Percentiles rank a stretch among this genome's conserved stretches.
phyloP scores from a whole-genome alignment of 129 eudicot species.

The Flaveria robusta region DNA sequence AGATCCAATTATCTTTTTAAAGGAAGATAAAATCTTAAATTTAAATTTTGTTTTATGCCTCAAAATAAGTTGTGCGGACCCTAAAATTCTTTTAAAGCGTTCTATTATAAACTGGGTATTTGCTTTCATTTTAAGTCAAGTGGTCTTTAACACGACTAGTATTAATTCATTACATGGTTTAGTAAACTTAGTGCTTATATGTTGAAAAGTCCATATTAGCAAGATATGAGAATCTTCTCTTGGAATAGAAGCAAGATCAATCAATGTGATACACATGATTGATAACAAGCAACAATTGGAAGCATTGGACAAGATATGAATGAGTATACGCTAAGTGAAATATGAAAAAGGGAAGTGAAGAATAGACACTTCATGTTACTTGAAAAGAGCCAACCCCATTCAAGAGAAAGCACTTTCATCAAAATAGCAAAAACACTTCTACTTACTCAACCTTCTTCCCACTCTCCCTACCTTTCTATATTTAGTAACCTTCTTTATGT shows the following conservation, averaged over 20 bases:
- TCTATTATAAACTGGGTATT: neutral
- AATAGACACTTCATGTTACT: conserved; percentile 42
- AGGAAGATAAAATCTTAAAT: too few species aligned
- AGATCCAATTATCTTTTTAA: too few species aligned
- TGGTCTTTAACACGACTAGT: neutral
- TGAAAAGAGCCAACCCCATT: conserved; percentile 28
- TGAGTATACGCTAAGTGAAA: conserved; percentile 30
- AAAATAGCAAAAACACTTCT: conserved; percentile 39
- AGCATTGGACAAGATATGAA: conserved; percentile 8
- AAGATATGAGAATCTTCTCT: conserved; percentile 2
- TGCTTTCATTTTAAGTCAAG: neutral
- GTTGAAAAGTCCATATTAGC: neutral
- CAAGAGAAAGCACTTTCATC: conserved; percentile 36
- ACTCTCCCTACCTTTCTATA: conserved; percentile 34
- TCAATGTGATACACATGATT: conserved; percentile 15
- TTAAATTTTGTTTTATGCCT: neutral
- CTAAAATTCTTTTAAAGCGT: neutral
- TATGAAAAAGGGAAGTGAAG: conserved; percentile 31
- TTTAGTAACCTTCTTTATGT: conserved; percentile 34
- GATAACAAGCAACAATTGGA: conserved; percentile 20
- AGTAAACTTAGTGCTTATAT: neutral
- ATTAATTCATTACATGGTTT: neutral
- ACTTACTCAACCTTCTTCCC: conserved; percentile 45
- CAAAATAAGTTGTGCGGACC: neutral
- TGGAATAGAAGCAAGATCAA: conserved; percentile 17